phyloP scores from a whole-genome alignment of 2,329 filamentous ascomycete species.

The Aspergillus uvarum region DNA sequence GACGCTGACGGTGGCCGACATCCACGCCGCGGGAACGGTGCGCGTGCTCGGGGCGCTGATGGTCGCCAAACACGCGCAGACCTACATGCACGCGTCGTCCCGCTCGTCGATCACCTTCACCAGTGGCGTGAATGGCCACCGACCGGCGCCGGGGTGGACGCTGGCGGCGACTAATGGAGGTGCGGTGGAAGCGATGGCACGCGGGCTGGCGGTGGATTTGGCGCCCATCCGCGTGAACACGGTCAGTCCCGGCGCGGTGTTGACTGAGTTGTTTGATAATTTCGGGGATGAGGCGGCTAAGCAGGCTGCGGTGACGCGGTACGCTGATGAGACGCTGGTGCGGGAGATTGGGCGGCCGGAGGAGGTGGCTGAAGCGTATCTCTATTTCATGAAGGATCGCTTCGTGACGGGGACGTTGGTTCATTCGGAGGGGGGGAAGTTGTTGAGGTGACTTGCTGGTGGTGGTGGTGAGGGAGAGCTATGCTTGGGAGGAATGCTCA shows the following conservation, averaged over 20 bases:
- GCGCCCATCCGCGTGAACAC: conserved; percentile 44
- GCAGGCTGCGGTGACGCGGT: conserved; percentile 21
- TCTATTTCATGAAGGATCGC: conserved; percentile 46
- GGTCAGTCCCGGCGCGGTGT: conserved; percentile 36
- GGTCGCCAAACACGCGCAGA: conserved; percentile 40
- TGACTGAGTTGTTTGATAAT: no score
- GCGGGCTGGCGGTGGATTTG: conserved; percentile 43
- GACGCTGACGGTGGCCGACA: conserved; percentile 23
- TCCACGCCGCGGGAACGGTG: conserved; percentile 28
- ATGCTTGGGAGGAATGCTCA: no score
- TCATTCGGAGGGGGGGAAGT: conserved; percentile 32
- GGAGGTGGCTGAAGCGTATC: conserved; percentile 48
- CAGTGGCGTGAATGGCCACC: conserved; percentile 35
- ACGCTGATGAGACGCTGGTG: conserved; percentile 20
- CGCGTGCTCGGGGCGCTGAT: conserved; percentile 36
- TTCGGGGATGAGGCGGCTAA: no score
- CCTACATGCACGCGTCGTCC: conserved; percentile 34
- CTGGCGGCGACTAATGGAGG: conserved; percentile 27
- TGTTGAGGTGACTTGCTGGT: no score
- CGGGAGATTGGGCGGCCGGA: conserved; percentile 28
- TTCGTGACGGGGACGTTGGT: conserved; percentile 40
- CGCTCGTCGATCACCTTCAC: conserved; percentile 42
- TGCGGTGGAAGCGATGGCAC: conserved; percentile 32
- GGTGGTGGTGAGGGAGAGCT: no score
- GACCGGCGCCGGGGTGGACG: conserved; percentile 37